Percentiles rank a stretch among this genome's conserved stretches.
phyloP scores from a whole-genome alignment of 306 rosid genomes.

The Betula pendula region DNA sequence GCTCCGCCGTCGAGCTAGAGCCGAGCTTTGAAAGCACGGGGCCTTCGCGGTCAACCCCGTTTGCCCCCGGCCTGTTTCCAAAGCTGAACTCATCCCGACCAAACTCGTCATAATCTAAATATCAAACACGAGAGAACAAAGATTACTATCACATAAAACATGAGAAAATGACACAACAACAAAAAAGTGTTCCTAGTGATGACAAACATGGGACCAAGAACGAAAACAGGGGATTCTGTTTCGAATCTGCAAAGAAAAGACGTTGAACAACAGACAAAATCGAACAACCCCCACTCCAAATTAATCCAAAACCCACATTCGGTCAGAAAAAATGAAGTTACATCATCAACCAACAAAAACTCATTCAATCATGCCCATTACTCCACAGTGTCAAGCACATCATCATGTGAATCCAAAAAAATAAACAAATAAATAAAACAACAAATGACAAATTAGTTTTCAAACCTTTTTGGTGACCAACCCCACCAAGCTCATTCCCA shows the following conservation, averaged over 20 bases:
- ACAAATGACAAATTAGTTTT: conserved; percentile 1
- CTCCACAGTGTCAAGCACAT: not conserved
- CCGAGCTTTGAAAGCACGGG: conserved; percentile 79
- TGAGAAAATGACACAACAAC: not conserved
- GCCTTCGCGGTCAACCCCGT: conserved; percentile 63
- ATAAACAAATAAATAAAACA: not conserved
- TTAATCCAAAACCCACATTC: conserved; percentile 19
- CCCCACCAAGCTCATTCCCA: conserved; percentile 58
- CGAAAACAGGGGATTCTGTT: conserved; percentile 18
- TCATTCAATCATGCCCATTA: not conserved
- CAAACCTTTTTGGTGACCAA: conserved; percentile 70
- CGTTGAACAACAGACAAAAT: conserved; percentile 23
- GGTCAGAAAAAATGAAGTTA: conserved; percentile 22
- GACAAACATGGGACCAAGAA: conserved; percentile 20
- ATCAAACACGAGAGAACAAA: not conserved
- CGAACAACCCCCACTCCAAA: conserved; percentile 38
- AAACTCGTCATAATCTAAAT: conserved; percentile 64
- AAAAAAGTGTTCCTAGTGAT: conserved; percentile 4
- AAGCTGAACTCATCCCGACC: conserved; percentile 87
- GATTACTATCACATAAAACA: conserved; percentile 1
- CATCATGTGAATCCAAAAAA: not conserved
- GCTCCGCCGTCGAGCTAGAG: conserved; percentile 80
- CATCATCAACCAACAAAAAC: conserved; percentile 20
- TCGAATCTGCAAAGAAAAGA: not conserved
- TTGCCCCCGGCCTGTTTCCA: conserved; percentile 56